These are phyloP conservation scores for Citrullus amarus DNA, from an alignment of 306 rosid species.

Conservation along the genomic window DNA sequence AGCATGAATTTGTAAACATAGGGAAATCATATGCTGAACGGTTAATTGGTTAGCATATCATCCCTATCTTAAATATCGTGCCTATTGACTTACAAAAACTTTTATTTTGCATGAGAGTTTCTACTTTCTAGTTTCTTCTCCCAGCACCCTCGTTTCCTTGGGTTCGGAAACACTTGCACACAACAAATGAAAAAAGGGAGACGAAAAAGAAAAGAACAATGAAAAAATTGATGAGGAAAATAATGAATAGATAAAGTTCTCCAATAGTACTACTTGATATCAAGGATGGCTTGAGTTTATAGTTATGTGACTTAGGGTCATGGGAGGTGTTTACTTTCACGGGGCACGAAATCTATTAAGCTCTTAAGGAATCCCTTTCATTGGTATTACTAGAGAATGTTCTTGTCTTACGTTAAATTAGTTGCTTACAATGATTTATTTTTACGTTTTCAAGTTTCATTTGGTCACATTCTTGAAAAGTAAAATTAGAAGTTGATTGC, in stretches of 20 bases:
- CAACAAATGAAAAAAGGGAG: neutral
- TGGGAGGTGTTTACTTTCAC: constrained; percentile 2
- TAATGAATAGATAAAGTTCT: neutral
- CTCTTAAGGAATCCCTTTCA: neutral
- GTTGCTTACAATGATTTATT: neutral
- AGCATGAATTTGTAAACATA: constrained; percentile 84
- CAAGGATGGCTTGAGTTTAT: neutral
- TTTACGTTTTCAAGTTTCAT: neutral
- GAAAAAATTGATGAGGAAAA: neutral
- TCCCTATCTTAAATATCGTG: neutral
- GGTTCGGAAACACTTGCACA: neutral
- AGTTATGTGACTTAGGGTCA: neutral
- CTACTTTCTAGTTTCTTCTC: neutral
- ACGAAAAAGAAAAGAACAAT: neutral
- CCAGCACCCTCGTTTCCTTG: neutral
- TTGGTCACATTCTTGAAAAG: neutral
- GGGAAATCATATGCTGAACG: constrained; percentile 81
- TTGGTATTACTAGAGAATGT: neutral
- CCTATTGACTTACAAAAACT: neutral
- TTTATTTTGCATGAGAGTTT: neutral
- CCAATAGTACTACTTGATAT: neutral
- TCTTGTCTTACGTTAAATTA: neutral
- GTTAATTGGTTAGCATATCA: constrained; percentile 51
- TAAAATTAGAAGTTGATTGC: neutral
- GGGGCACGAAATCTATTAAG: neutral